phyloP scores from a whole-genome alignment of 2,329 filamentous ascomycete species.

The Alternaria postmessia region DNA sequence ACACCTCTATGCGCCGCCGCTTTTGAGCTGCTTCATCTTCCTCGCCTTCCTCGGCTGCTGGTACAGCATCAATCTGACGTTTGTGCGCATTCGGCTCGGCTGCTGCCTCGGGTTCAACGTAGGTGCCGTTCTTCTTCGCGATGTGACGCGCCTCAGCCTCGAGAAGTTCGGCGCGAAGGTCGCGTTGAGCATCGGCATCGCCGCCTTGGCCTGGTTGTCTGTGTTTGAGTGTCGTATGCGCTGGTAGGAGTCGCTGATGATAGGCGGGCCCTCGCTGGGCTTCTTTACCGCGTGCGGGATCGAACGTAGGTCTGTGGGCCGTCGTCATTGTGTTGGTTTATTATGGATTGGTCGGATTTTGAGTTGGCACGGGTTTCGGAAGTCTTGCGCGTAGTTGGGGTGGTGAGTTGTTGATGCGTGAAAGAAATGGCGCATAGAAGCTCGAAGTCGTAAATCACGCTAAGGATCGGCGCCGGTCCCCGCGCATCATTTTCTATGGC shows the following conservation, averaged over 20 bases:
- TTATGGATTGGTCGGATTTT: neutral
- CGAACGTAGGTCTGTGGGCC: constrained; percentile 89
- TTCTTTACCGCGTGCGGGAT: constrained; percentile 95
- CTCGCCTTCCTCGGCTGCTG: constrained; percentile 55
- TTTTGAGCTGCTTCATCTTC: constrained; percentile 81
- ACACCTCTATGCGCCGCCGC: constrained; percentile 72
- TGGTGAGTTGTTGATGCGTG: constrained; percentile 15
- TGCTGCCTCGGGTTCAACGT: constrained; percentile 57
- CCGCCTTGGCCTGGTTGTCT: constrained; percentile 90
- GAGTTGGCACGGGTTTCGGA: constrained; percentile 32
- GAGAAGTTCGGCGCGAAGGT: constrained; percentile 88
- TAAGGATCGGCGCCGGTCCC: constrained; percentile 20
- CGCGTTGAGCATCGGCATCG: constrained; percentile 75
- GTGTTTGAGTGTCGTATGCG: constrained; percentile 87
- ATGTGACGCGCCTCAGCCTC: constrained; percentile 88
- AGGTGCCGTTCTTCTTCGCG: constrained; percentile 78
- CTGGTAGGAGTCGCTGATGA: constrained; percentile 93
- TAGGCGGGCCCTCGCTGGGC: constrained; percentile 91
- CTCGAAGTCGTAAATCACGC: constrained; percentile 23
- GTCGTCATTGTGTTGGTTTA: constrained; percentile 53
- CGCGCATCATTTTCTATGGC: constrained; percentile 36
- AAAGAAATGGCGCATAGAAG: constrained; percentile 10
- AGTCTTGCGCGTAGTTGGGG: constrained; percentile 36
- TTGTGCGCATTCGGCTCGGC: constrained; percentile 63
- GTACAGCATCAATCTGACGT: constrained; percentile 67